A percentile compares a stretch with the other conserved stretches of the same genome.
Conservation (phyloP, 345 rosid genomes). For the Lenwebbia sp. region DNA sequence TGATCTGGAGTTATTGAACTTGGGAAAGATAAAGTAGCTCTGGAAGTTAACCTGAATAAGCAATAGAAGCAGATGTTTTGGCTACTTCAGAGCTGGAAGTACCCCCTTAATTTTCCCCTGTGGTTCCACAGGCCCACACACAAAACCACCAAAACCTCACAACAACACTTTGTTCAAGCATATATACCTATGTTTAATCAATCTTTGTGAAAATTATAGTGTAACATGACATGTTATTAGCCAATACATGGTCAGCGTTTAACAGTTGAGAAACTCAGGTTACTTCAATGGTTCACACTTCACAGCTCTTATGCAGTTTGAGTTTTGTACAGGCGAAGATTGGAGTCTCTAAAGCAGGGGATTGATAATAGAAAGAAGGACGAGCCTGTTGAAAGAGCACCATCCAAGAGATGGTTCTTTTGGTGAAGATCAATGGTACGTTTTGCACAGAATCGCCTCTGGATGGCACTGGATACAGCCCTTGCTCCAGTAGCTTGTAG, state of each 20-base stretch:
- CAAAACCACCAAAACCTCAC: neutral
- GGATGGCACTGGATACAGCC: neutral
- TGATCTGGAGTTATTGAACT: neutral
- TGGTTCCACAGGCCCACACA: neutral
- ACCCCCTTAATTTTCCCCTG: neutral
- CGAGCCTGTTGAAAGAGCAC: slow-evolving; percentile 17
- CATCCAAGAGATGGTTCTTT: slow-evolving; percentile 50
- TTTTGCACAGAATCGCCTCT: neutral
- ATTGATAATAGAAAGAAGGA: slow-evolving; percentile 43
- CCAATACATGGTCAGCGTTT: neutral
- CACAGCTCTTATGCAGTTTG: neutral
- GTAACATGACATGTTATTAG: neutral
- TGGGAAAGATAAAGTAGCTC: neutral
- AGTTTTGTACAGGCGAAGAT: slow-evolving; percentile 37
- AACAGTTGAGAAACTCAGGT: neutral
- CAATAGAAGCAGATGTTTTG: neutral
- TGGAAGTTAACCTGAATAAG: neutral
- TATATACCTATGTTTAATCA: neutral
- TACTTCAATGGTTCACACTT: neutral
- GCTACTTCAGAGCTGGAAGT: neutral
- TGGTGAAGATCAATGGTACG: slow-evolving; percentile 27
- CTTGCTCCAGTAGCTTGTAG: neutral
- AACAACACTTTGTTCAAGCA: neutral
- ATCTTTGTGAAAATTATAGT: neutral
- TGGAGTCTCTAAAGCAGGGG: slow-evolving; percentile 62